Percentiles rank a stretch among this genome's conserved stretches.
Conservation (phyloP, 2,329 filamentous ascomycete genomes). For the Penicillium sp. region DNA sequence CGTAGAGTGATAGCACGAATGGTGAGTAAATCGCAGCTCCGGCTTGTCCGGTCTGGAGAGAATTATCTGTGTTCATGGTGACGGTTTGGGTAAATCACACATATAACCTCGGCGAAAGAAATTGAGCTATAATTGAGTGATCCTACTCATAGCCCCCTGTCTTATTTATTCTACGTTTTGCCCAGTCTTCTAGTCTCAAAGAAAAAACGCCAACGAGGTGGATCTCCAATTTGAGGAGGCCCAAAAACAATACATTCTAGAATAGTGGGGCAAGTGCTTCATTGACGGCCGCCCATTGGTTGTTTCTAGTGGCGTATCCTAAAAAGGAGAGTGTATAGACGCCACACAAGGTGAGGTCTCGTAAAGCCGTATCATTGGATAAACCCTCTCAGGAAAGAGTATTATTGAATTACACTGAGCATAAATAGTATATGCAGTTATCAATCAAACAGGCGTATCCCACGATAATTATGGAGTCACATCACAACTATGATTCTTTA, state of each 20-base stretch:
- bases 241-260: too few relatives aligned
- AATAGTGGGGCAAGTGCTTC: neutral
- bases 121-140: too few relatives aligned
- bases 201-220: too few relatives aligned
- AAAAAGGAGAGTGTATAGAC: neutral
- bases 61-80: neutral
- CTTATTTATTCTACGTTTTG: too few relatives aligned
- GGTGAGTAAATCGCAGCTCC: neutral
- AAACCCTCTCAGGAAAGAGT: neutral
- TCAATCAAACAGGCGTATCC: neutral
- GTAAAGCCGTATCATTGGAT: neutral
- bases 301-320: neutral
- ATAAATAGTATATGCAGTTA: too few relatives aligned
- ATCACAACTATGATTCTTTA: neutral
- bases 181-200: too few relatives aligned
- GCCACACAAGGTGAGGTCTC: neutral
- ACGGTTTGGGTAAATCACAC: too few relatives aligned
- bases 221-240: too few relatives aligned
- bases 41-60: neutral
- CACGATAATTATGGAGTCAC: neutral
- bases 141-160: too few relatives aligned
- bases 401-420: too few relatives aligned
- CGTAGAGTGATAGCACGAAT: neutral
- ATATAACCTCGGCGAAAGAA: too few relatives aligned
- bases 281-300: too few relatives aligned